Conservation (phyloP, 2,329 filamentous ascomycete species). For the Didymella keratinophila region DNA sequence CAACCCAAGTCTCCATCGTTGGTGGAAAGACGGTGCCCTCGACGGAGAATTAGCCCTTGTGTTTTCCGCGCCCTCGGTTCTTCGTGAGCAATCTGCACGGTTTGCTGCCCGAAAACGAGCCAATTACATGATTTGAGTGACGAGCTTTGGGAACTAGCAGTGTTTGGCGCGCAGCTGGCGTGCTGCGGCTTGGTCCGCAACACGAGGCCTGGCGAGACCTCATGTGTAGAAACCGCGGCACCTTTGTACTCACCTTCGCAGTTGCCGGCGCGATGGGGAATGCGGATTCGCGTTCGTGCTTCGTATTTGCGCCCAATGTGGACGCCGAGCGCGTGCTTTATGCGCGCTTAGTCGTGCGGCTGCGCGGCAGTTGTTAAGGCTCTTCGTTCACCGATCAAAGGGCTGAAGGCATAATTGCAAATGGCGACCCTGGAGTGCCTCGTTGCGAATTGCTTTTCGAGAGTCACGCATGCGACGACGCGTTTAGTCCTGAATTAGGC, state of each 20-base stretch:
- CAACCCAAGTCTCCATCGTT: neutral
- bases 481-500: constrained; percentile 2
- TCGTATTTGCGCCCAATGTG: neutral
- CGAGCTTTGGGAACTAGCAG: neutral
- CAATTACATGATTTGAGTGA: neutral
- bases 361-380: neutral
- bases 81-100: neutral
- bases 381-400: neutral
- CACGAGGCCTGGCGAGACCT: neutral
- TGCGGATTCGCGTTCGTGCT: neutral
- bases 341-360: neutral
- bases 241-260: neutral
- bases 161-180: neutral
- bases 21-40: neutral
- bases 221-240: neutral
- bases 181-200: constrained; percentile 11
- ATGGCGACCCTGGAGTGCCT: neutral
- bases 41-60: constrained; percentile 5
- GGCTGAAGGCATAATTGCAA: neutral
- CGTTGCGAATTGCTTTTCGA: constrained; percentile 1
- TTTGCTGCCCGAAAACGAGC: neutral
- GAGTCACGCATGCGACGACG: constrained; percentile 12
- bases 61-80: neutral
- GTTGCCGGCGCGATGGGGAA: neutral
- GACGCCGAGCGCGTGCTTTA: neutral